Percentiles rank a stretch among this genome's conserved stretches.
phyloP scores from a whole-genome alignment of 257 asterid species.

The Jacaranda copaia region DNA sequence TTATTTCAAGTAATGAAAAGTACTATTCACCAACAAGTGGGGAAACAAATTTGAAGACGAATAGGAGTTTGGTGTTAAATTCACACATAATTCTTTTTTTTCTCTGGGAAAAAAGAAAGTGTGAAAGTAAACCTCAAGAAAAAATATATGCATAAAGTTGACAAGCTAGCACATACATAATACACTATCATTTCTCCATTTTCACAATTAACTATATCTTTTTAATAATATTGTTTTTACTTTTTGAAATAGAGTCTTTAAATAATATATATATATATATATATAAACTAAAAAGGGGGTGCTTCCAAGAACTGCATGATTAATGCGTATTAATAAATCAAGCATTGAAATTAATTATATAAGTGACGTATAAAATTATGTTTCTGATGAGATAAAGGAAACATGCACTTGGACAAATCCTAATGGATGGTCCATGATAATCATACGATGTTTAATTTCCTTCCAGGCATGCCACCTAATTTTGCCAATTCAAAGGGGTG shows the following conservation, averaged over 20 bases:
- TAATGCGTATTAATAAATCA: constrained; percentile 3
- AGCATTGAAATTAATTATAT: background rate
- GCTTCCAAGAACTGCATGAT: constrained; percentile 12
- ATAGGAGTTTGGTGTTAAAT: too few relatives aligned
- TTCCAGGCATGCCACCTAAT: constrained; percentile 41
- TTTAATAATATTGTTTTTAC: background rate
- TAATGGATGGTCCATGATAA: constrained; percentile 37
- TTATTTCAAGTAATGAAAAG: background rate
- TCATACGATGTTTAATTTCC: constrained; percentile 24
- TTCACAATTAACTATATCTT: too few relatives aligned
- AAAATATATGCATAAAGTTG: too few relatives aligned
- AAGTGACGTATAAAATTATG: background rate
- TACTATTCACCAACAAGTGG: background rate
- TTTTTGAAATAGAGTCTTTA: background rate
- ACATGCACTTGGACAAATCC: constrained; percentile 16
- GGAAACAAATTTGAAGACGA: too few relatives aligned
- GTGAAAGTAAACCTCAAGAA: too few relatives aligned
- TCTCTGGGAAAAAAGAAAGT: too few relatives aligned
- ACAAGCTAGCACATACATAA: too few relatives aligned
- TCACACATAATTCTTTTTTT: too few relatives aligned
- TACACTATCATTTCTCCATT: too few relatives aligned
- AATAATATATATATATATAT: background rate
- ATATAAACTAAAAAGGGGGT: background rate
- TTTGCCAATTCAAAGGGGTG: constrained; percentile 33
- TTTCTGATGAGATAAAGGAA: constrained; percentile 13